These are phyloP conservation scores for Geotrichum bryndzae DNA, from an alignment of 1,139 yeast genomes.

Conservation along the genomic window DNA sequence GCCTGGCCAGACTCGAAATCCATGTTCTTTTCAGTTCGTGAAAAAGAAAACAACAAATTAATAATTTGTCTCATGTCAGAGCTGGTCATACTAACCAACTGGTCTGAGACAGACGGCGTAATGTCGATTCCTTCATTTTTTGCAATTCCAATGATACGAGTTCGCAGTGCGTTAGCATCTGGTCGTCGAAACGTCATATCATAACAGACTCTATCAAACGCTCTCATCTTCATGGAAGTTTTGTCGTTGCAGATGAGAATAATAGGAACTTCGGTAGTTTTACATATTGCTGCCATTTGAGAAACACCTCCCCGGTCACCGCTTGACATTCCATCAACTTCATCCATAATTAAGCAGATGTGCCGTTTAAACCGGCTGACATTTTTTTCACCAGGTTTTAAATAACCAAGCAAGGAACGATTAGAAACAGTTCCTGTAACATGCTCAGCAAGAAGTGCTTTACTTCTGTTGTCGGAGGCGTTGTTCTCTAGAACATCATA, in stretches of 20 bases:
- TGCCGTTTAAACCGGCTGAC: conserved; percentile 38
- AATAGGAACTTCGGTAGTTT: conserved; percentile 80
- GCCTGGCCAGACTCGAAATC: conserved; percentile 45
- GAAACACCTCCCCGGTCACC: conserved; percentile 99
- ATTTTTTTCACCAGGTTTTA: conserved; percentile 38
- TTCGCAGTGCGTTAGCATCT: conserved; percentile 67
- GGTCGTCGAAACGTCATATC: conserved; percentile 89
- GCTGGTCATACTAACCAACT: conserved; percentile 74
- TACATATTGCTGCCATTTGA: conserved; percentile 80
- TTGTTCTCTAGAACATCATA: conserved; percentile 77
- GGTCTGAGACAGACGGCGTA: conserved; percentile 76
- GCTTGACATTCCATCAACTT: conserved; percentile 98
- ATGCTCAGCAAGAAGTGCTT: conserved; percentile 59
- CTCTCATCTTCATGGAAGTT: conserved; percentile 87
- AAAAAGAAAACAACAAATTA: conserved; percentile 74
- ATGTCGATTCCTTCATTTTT: conserved; percentile 72
- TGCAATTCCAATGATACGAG: conserved; percentile 87
- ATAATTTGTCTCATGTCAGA: conserved; percentile 93
- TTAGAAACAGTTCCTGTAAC: conserved; percentile 71
- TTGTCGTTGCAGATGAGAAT: conserved; percentile 91
- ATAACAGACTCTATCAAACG: conserved; percentile 79
- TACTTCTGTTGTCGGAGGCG: conserved; percentile 85
- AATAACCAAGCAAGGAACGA: conserved; percentile 76
- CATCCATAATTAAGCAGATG: conserved; percentile 90
- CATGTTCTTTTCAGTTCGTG: conserved; percentile 62